Evolutionary conservation across 306 rosid genomes (phyloP).

Genomic region (Corylus americana): DNA sequence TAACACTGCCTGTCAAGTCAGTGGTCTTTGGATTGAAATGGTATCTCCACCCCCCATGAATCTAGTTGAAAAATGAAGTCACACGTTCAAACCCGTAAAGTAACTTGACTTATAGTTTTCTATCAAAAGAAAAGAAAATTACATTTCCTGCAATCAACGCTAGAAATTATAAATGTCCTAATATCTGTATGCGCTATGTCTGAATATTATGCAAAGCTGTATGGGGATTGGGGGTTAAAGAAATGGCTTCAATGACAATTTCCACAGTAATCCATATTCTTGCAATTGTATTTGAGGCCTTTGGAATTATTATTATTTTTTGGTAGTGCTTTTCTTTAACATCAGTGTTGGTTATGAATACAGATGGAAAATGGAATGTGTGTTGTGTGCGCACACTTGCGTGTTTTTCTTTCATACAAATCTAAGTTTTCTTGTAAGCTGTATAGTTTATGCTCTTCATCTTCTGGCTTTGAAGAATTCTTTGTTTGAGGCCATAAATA

Average conservation of each 20-base stretch:
- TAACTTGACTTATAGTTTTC: neutral
- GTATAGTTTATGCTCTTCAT: too few species aligned
- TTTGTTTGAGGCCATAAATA: neutral
- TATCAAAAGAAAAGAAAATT: neutral
- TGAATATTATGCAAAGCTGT: neutral
- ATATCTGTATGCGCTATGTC: neutral
- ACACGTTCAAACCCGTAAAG: neutral
- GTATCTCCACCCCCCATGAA: neutral
- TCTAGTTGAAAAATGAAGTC: neutral
- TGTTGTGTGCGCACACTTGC: too few species aligned
- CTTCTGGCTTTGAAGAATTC: neutral
- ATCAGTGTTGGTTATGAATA: neutral
- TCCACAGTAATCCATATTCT: neutral
- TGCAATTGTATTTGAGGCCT: neutral
- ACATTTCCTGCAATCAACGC: neutral
- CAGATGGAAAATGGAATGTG: neutral
- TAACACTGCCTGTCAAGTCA: neutral
- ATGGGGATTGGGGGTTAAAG: neutral
- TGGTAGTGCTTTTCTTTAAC: neutral
- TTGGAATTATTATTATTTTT: neutral
- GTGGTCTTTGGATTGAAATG: neutral
- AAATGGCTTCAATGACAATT: neutral
- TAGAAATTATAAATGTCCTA: neutral
- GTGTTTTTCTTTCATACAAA: too few species aligned
- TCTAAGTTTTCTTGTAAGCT: too few species aligned